phyloP scores from a whole-genome alignment of 2,329 filamentous ascomycete species.

The Pseudogymnoascus sp. region DNA sequence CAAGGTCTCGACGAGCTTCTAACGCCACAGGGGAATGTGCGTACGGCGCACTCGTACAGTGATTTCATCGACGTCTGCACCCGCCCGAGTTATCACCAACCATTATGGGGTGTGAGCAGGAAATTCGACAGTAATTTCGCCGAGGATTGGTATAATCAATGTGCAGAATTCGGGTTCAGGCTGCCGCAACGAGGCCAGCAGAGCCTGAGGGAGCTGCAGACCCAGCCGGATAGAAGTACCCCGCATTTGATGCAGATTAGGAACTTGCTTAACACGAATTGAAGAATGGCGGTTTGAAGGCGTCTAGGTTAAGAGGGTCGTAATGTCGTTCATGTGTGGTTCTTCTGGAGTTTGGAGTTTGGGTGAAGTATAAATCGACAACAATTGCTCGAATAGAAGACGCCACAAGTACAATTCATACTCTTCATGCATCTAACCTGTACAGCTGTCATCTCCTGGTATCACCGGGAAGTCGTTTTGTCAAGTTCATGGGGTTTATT shows the following conservation, averaged over 20 bases:
- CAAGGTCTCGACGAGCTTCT: constrained; percentile 16
- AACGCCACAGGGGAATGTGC: background rate
- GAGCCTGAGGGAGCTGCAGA: constrained; percentile 1
- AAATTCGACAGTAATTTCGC: constrained; percentile 24
- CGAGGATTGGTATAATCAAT: constrained; percentile 20
- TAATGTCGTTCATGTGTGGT: background rate
- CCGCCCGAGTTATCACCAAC: constrained; percentile 24
- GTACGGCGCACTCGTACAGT: constrained; percentile 15
- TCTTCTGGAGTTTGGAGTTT: background rate
- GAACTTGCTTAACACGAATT: constrained; percentile 25
- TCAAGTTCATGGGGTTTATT: background rate
- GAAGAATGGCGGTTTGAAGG: constrained; percentile 9
- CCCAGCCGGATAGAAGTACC: constrained; percentile 20
- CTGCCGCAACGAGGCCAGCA: background rate
- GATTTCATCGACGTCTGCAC: constrained; percentile 28
- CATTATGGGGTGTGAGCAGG: constrained; percentile 22
- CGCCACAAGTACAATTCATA: background rate
- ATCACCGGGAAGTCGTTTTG: background rate
- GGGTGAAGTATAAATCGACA: background rate
- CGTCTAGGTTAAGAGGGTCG: background rate
- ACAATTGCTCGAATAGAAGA: background rate
- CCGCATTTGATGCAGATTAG: constrained; percentile 26
- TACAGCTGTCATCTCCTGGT: background rate
- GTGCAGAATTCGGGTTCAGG: constrained; percentile 17
- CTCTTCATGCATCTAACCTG: background rate